Evolutionary conservation across 2,329 filamentous ascomycete genomes (phyloP).

Genomic region (Fusarium burgessii): DNA sequence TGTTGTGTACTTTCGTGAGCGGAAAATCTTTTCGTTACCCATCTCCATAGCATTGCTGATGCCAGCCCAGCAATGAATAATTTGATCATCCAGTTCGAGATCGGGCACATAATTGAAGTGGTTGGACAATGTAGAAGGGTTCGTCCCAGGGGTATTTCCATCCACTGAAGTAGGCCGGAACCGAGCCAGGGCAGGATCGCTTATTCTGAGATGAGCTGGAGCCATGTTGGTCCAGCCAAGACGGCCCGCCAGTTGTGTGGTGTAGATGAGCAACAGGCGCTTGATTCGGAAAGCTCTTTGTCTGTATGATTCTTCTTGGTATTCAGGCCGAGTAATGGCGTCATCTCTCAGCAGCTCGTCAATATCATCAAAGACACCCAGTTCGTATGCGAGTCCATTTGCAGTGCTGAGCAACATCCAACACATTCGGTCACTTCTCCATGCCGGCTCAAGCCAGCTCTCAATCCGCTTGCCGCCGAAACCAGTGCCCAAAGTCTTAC

Average conservation of each 20-base stretch:
- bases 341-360: slow-evolving; percentile 74
- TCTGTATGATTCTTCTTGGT: slow-evolving; percentile 81
- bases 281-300: slow-evolving; percentile 85
- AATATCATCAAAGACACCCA: slow-evolving; percentile 94
- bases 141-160: slow-evolving; percentile 71
- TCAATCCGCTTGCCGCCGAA: slow-evolving; percentile 88
- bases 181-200: slow-evolving; percentile 67
- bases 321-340: slow-evolving; percentile 71
- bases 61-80: slow-evolving; percentile 90
- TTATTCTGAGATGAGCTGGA: slow-evolving; percentile 72
- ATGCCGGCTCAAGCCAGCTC: slow-evolving; percentile 95
- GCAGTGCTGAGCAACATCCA: slow-evolving; percentile 97
- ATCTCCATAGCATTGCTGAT: slow-evolving; percentile 93
- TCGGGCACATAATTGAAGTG: slow-evolving; percentile 75
- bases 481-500: slow-evolving; percentile 59
- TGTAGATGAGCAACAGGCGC: slow-evolving; percentile 87
- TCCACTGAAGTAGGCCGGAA: slow-evolving; percentile 64
- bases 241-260: slow-evolving; percentile 92
- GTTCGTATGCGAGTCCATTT: slow-evolving; percentile 89
- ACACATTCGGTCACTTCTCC: slow-evolving; percentile 94
- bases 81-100: slow-evolving; percentile 74
- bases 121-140: slow-evolving; percentile 66
- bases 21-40: slow-evolving; percentile 89
- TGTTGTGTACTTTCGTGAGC: slow-evolving; percentile 86
- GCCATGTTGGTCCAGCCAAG: slow-evolving; percentile 96